Evolutionary conservation across 2,329 filamentous ascomycete species (phyloP).

Genomic region (Phaeosphaeria sp.): DNA sequence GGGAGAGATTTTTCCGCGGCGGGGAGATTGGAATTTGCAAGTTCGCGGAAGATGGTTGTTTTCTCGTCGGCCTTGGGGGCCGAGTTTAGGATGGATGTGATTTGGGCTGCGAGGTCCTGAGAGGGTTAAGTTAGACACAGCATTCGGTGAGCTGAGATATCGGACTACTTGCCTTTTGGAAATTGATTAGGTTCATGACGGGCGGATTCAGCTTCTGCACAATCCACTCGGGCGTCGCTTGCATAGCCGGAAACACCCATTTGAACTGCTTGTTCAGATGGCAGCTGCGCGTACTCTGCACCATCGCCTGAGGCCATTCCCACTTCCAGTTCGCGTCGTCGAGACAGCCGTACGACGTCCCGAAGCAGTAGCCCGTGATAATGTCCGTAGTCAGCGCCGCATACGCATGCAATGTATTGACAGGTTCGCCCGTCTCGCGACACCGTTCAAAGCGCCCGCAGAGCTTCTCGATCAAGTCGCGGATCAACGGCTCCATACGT

Average conservation of each 20-base stretch:
- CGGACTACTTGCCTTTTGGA: background rate
- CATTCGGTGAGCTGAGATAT: background rate
- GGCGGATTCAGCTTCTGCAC: constrained; percentile 4
- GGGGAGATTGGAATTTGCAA: constrained; percentile 32
- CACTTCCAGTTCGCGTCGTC: constrained; percentile 4
- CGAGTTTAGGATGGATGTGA: background rate
- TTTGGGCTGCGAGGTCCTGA: background rate
- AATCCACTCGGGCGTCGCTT: background rate
- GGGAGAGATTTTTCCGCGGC: constrained; percentile 12
- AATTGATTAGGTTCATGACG: constrained; percentile 3
- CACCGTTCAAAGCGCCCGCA: background rate
- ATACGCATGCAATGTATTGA: background rate
- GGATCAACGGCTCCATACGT: background rate
- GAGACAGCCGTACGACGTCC: constrained; percentile 6
- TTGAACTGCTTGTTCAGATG: constrained; percentile 6
- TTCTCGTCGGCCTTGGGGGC: background rate
- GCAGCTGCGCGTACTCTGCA: background rate
- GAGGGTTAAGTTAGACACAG: too few species aligned
- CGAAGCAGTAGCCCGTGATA: constrained; percentile 12
- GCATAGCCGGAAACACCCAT: constrained; percentile 5
- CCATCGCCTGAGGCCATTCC: constrained; percentile 4
- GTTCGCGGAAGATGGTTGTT: constrained; percentile 40
- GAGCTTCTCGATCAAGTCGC: background rate
- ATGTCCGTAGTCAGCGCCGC: constrained; percentile 12
- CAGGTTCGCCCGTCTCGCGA: background rate